Conservation (phyloP, 768 basidiomycete genomes). For the Leccinum rimulosum region DNA sequence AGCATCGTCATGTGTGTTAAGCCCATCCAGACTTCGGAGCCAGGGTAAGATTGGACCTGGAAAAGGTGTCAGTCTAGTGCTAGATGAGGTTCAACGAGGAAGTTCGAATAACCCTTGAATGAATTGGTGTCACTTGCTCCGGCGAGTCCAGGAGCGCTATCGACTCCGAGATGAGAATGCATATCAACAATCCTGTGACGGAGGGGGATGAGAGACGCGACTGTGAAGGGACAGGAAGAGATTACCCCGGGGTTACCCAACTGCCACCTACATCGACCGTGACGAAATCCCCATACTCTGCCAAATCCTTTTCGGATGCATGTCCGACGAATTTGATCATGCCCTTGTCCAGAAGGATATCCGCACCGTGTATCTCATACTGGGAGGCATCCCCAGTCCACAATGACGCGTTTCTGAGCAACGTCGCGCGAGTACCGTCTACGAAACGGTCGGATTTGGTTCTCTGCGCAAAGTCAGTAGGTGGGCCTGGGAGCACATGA, state of each 20-base stretch:
- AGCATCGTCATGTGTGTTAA: slow-evolving; percentile 83
- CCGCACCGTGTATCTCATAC: slow-evolving; percentile 35
- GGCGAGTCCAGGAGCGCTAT: slow-evolving; percentile 52
- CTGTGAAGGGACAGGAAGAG: slow-evolving; percentile 17
- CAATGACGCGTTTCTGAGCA: slow-evolving; percentile 48
- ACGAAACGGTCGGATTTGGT: slow-evolving; percentile 39
- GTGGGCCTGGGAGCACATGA: slow-evolving; percentile 37
- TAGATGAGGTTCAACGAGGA: background rate
- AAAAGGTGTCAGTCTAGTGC: background rate
- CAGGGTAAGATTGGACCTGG: slow-evolving; percentile 64
- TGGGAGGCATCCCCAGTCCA: slow-evolving; percentile 49
- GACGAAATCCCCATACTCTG: slow-evolving; percentile 42
- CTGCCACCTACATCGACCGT: slow-evolving; percentile 59
- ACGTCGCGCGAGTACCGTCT: slow-evolving; percentile 36
- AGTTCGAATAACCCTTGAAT: slow-evolving; percentile 37
- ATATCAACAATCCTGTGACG: slow-evolving; percentile 53
- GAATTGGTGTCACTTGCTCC: slow-evolving; percentile 65
- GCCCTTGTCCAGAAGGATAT: slow-evolving; percentile 41
- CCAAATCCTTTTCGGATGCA: slow-evolving; percentile 38
- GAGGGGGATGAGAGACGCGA: slow-evolving; percentile 35
- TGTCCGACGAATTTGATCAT: slow-evolving; percentile 38
- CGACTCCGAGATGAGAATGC: slow-evolving; percentile 78
- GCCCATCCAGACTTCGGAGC: slow-evolving; percentile 78
- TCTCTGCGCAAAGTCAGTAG: slow-evolving; percentile 31
- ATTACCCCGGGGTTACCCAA: slow-evolving; percentile 71